These are phyloP conservation scores for Harrya chromipes DNA, from an alignment of 768 basidiomycete genomes.

Conservation along the genomic window DNA sequence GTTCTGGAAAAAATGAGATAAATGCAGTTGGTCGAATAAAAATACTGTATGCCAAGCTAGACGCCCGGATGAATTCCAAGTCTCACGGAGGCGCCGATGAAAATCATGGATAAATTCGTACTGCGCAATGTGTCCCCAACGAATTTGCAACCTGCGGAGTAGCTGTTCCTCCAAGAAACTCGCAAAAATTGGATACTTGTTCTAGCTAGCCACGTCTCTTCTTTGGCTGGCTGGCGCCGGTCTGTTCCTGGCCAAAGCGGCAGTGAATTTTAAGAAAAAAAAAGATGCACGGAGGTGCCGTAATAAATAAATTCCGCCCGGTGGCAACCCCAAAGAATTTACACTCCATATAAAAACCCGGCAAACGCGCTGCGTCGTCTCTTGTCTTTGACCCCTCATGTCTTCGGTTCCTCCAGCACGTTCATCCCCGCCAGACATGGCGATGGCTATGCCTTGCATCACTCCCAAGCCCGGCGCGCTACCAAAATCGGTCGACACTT, in stretches of 20 bases:
- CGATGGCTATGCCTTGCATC: slow-evolving; percentile 9
- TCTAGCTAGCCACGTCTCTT: not conserved
- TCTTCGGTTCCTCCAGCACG: slow-evolving; percentile 24
- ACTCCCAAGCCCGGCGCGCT: not conserved
- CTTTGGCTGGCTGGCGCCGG: not conserved
- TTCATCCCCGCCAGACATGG: slow-evolving; percentile 17
- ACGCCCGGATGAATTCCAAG: not conserved
- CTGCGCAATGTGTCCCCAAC: slow-evolving; percentile 15
- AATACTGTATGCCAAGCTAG: not conserved
- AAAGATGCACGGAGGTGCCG: no score
- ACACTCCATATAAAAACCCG: slow-evolving; percentile 24
- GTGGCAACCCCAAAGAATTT: slow-evolving; percentile 38
- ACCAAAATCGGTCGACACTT: slow-evolving; percentile 1
- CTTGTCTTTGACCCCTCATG: slow-evolving; percentile 26
- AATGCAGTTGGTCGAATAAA: no score
- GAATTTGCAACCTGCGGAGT: slow-evolving; percentile 5
- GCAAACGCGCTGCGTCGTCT: slow-evolving; percentile 2
- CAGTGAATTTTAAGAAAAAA: not conserved
- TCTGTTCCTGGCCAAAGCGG: not conserved
- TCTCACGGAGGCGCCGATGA: not conserved
- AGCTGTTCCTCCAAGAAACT: not conserved
- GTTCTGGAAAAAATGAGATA: slow-evolving; percentile 31
- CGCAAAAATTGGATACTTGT: not conserved
- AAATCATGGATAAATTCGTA: not conserved
- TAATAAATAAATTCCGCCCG: not conserved